Evolutionary conservation across 805 yeast species (phyloP).

Genomic region (Barnettozyma wickerhamii): DNA sequence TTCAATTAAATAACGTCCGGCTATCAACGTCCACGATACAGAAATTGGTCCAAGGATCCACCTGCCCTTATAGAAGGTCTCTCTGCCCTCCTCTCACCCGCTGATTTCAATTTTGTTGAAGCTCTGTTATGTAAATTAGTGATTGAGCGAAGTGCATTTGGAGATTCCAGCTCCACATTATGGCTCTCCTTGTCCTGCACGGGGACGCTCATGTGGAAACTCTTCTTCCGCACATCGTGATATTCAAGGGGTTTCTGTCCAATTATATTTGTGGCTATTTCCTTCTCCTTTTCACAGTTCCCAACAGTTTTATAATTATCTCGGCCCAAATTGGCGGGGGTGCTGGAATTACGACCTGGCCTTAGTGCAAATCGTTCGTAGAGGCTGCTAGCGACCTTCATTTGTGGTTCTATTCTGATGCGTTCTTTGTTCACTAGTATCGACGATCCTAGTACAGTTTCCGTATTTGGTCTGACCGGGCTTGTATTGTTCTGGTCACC

Average conservation of each 20-base stretch:
- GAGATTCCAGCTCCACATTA: too few species aligned
- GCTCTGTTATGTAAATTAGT: neutral
- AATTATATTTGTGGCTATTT: too few species aligned
- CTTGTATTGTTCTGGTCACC: neutral
- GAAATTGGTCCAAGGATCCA: neutral
- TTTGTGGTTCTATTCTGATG: neutral
- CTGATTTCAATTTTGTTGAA: neutral
- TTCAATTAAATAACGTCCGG: too few species aligned
- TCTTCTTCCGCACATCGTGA: too few species aligned
- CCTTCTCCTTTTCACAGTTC: neutral
- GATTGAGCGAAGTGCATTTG: neutral
- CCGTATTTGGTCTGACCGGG: neutral
- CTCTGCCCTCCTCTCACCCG: too few species aligned
- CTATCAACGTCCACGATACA: neutral
- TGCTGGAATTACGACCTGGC: neutral
- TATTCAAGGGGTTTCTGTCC: too few species aligned
- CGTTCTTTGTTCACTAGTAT: neutral
- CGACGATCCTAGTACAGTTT: neutral
- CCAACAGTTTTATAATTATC: neutral
- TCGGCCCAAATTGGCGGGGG: neutral
- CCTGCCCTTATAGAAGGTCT: too few species aligned
- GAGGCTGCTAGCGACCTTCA: neutral
- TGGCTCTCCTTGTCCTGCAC: too few species aligned
- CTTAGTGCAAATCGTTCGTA: conserved; percentile 2
- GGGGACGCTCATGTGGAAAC: too few species aligned